phyloP scores from a whole-genome alignment of 2,329 filamentous ascomycete species.

The Trichoderma oligosporum region DNA sequence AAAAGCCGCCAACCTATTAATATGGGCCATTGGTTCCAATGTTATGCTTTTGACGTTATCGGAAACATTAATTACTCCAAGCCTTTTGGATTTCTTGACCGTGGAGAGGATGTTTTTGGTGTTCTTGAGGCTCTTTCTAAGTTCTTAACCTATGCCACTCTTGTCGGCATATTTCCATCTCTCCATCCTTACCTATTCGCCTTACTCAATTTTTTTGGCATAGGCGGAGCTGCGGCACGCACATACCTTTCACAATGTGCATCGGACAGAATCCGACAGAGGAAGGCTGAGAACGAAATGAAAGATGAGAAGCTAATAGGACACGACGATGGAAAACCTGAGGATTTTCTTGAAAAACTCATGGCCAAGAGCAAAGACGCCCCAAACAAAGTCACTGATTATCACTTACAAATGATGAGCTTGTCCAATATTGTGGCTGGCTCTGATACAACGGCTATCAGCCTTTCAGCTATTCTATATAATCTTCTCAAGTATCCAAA shows the following conservation, averaged over 20 bases:
- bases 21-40: conserved; percentile 43
- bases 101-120: conserved; percentile 41
- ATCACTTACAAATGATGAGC: conserved; percentile 20
- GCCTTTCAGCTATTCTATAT: conserved; percentile 43
- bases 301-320: conserved; percentile 3
- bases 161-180: conserved; percentile 26
- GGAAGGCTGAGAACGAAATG: conserved; percentile 22
- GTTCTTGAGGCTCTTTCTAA: conserved; percentile 33
- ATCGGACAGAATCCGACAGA: conserved; percentile 29
- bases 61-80: conserved; percentile 43
- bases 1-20: conserved; percentile 32
- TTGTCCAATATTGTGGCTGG: conserved; percentile 38
- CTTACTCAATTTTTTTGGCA: conserved; percentile 21
- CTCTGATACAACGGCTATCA: conserved; percentile 47
- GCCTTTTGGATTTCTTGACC: conserved; percentile 43
- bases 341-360: conserved; percentile 21
- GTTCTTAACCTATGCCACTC: conserved; percentile 25
- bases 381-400: conserved; percentile 16
- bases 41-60: conserved; percentile 50
- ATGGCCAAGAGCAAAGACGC: conserved; percentile 17
- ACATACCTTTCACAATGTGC: conserved; percentile 29
- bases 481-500: conserved; percentile 36
- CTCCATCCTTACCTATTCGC: conserved; percentile 23
- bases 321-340: background rate
- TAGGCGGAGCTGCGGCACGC: conserved; percentile 26